These are phyloP conservation scores for Hyaloscypha finlandica DNA, from an alignment of 495 filamentous ascomycete genomes.

Conservation along the genomic window DNA sequence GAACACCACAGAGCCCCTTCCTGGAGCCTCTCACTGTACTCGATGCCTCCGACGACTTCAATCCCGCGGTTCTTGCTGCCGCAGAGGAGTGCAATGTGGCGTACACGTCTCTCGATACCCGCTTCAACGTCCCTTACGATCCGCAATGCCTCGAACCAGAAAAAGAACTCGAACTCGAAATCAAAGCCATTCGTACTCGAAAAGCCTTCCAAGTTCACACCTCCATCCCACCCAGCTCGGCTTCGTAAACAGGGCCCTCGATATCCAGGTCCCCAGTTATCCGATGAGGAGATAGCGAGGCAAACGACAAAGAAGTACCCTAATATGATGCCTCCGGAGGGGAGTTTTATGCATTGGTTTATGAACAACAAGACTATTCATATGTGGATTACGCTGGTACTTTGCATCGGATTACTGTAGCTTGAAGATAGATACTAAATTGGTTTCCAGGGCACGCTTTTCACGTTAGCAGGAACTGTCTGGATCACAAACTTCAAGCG, in stretches of 20 bases:
- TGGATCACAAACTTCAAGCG: constrained; percentile 69
- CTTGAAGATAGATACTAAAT: neutral
- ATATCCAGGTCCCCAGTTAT: constrained; percentile 70
- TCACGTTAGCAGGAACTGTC: constrained; percentile 64
- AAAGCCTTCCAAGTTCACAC: constrained; percentile 80
- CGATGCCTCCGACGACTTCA: constrained; percentile 42
- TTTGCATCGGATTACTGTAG: constrained; percentile 24
- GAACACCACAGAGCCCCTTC: neutral
- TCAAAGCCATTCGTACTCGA: constrained; percentile 64
- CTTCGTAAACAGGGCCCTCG: constrained; percentile 51
- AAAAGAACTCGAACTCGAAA: constrained; percentile 19
- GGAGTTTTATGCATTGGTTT: constrained; percentile 75
- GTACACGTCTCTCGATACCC: constrained; percentile 23
- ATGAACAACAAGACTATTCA: constrained; percentile 72
- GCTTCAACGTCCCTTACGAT: constrained; percentile 17
- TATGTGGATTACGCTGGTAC: constrained; percentile 75
- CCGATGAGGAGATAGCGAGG: constrained; percentile 56
- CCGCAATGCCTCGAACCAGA: constrained; percentile 39
- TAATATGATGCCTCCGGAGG: constrained; percentile 74
- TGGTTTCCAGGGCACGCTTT: constrained; percentile 60
- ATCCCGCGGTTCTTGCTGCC: constrained; percentile 59
- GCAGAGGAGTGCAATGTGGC: constrained; percentile 50
- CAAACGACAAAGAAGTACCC: constrained; percentile 73
- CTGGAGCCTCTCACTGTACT: constrained; percentile 16
- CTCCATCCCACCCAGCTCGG: constrained; percentile 76